phyloP scores from a whole-genome alignment of 768 basidiomycete genomes.

The Amanita rimosa region DNA sequence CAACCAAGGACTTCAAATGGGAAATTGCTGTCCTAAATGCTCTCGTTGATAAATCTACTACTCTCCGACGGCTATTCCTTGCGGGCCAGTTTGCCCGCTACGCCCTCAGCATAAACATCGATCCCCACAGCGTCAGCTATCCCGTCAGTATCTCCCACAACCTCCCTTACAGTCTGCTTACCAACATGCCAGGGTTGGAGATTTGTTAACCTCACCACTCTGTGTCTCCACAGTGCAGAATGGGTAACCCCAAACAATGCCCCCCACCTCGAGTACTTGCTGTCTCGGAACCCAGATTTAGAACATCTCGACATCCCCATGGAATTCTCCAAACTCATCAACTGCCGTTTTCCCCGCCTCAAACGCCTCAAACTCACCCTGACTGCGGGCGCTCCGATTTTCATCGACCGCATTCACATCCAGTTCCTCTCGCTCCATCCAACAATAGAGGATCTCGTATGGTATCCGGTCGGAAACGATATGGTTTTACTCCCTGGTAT shows the following conservation, averaged over 20 bases:
- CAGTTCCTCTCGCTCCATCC: constrained; percentile 34
- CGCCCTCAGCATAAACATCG: constrained; percentile 17
- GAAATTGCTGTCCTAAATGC: constrained; percentile 28
- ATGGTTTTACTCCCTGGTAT: constrained; percentile 18
- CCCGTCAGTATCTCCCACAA: constrained; percentile 20
- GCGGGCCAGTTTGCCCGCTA: constrained; percentile 27
- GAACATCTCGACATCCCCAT: constrained; percentile 36
- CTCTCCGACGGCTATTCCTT: constrained; percentile 24
- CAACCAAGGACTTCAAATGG: constrained; percentile 21
- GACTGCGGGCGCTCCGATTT: constrained; percentile 25
- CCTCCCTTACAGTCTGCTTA: background rate
- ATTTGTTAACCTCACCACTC: constrained; percentile 16
- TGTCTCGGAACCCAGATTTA: constrained; percentile 17
- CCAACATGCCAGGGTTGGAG: constrained; percentile 17
- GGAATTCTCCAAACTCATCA: constrained; percentile 27
- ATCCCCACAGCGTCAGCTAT: constrained; percentile 22
- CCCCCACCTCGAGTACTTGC: constrained; percentile 18
- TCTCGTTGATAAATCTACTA: constrained; percentile 14
- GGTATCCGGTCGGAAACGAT: constrained; percentile 30
- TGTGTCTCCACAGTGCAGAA: constrained; percentile 18
- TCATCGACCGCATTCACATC: constrained; percentile 22
- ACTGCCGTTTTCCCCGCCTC: constrained; percentile 27
- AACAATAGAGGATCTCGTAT: constrained; percentile 32
- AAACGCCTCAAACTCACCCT: constrained; percentile 29
- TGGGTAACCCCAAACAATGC: constrained; percentile 20